Evolutionary conservation across 768 basidiomycete genomes (phyloP), one percentile per base, ranked within the genome.

Genomic region (Xerocomellus dryophilus): DNA sequence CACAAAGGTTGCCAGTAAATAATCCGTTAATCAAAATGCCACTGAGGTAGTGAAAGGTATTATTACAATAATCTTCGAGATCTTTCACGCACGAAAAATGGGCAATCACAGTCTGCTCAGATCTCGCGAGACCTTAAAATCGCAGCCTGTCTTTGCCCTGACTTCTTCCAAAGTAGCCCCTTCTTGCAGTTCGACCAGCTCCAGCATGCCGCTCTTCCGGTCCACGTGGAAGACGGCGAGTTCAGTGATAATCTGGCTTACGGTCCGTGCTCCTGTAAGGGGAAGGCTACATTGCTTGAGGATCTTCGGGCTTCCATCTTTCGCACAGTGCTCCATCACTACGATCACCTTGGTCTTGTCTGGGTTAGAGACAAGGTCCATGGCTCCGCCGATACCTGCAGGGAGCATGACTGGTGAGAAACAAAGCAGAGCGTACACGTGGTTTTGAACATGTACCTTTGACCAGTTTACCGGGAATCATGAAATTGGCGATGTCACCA

Each of bases 401-500:
- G 12, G n/a, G 18, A 15, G 10, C 10, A 44, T 21, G 36, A 18
- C 27, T 32, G 38, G 51, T 60, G 43, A 68, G 50, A 52, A 52
- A 43, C 12, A 14, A 25, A 43, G 20, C 18, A 40, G 15, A 38
- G n/a, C 18, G 36, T n/a, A 35, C 34, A 5, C n/a, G 21, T 20
- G 17, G 12, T 12, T 43, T 45, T n/a, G 36, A 31, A 27, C 36
- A 14, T 60, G 12, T 59, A 81, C 88, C 88, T 78, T 90, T 92
- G 32, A 93, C 80, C 68, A 93, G 80, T 75, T 97, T 96, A 14
- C 93, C 92, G 3, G 94, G 95, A 65, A 97, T 94, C 95, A 97
- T 98, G 69, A 93, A 98, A 76, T 98, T 98, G 52, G 95, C 95
- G 58, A 98, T 88, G 69, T 98, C 95, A 38, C 92, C 94, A 1